Evolutionary conservation across 2,329 filamentous ascomycete genomes (phyloP).

Genomic region (Nigrograna mackinnonii): DNA sequence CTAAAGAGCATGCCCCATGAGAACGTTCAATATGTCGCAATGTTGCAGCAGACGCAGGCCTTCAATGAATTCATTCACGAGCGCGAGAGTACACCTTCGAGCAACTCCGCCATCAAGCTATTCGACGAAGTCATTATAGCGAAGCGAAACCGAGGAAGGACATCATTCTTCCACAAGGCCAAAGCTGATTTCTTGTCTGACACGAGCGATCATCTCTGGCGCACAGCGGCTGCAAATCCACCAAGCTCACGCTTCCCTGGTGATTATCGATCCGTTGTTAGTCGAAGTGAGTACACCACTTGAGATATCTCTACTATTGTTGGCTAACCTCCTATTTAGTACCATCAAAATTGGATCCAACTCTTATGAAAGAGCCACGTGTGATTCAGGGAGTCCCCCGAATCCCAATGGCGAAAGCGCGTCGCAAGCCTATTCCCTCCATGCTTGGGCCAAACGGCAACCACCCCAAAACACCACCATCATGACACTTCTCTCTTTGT

Average conservation of each 20-base stretch:
- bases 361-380: constrained; percentile 88
- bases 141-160: constrained; percentile 71
- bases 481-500: constrained; percentile 18
- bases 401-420: constrained; percentile 53
- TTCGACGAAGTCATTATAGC: constrained; percentile 86
- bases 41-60: constrained; percentile 67
- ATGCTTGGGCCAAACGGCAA: constrained; percentile 38
- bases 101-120: constrained; percentile 69
- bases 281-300: constrained; percentile 51
- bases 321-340: constrained; percentile 60
- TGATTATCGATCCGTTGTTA: constrained; percentile 57
- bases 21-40: constrained; percentile 65
- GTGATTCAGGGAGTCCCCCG: constrained; percentile 85
- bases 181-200: constrained; percentile 68
- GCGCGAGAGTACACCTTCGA: constrained; percentile 67
- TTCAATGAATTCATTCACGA: constrained; percentile 88
- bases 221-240: constrained; percentile 63
- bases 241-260: constrained; percentile 58
- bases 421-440: constrained; percentile 53
- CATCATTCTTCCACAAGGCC: constrained; percentile 65
- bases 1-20: constrained; percentile 66
- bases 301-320: constrained; percentile 59
- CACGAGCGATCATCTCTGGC: constrained; percentile 78
- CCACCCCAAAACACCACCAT: constrained; percentile 28
- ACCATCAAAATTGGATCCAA: constrained; percentile 81